Base-by-base conservation (phyloP, 352 stramenopile species). In the Phytophthora sp. region DNA sequence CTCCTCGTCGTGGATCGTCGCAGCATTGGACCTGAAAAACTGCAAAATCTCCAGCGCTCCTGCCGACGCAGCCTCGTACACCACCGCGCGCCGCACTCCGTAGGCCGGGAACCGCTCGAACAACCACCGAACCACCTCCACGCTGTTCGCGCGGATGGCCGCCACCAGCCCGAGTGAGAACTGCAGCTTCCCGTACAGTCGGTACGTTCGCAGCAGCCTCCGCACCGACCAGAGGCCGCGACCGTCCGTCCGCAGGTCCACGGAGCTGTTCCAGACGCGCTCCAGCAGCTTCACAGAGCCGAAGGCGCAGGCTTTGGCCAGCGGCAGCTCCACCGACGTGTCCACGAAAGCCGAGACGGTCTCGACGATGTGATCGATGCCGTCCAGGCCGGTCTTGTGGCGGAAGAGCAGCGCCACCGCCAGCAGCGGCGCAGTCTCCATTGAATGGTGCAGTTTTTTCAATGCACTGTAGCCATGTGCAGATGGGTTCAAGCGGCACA, bases 101-200 rank as follows among this genome's bases (percentile, higher is more conserved):
- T 49, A 55, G 30, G 42, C 38, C 24, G 54, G 54, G 26, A 48
- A 62, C 5, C 32, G 54, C 2, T 56, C 34, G 30, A 64, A 64
- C n/a, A 64, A n/a, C 55, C 55, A 64, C n/a, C 13, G 55, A 4
- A 57, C 45, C 2, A 58, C 24, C 3, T 37, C 44, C 35, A 64
- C 35, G 12, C 24, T 57, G 20, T 64, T 43, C 13, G 37, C 27
- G 12, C 51, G 27, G 4, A 57, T 20, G 18, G 35, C 55, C 30
- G 11, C 55, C 23, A 64, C 5, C 6, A 64, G 55, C 24, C 8
- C 57, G 7, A 50, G 15, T 4, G 44, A 45, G 9, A 58, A 64
- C 12, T 64, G 45, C 13, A 50, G 4, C 17, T 57, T 56, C 0
- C 38, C 37, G 43, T 64, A 64, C 5, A 56, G 20, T 21, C 26